phyloP scores from a whole-genome alignment of 352 stramenopile species.

The Phytophthora megakarya region DNA sequence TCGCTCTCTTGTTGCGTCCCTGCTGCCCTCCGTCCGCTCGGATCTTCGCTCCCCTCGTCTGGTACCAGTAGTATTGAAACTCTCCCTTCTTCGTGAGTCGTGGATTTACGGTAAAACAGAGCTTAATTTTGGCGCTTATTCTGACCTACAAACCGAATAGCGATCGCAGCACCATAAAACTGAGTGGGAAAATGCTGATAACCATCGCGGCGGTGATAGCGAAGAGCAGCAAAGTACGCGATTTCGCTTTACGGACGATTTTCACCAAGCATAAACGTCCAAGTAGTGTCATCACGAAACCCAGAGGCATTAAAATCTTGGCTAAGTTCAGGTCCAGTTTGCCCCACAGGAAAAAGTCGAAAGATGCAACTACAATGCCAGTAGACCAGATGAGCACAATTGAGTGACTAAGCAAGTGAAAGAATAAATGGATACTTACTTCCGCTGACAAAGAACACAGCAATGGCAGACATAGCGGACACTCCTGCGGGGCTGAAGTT shows the following conservation, averaged over 20 bases:
- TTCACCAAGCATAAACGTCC: constrained; percentile 38
- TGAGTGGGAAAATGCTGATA: constrained; percentile 42
- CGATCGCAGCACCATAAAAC: constrained; percentile 28
- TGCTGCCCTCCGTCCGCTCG: constrained; percentile 16
- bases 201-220: constrained; percentile 37
- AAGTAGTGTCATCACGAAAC: constrained; percentile 42
- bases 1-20: constrained; percentile 8
- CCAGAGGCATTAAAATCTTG: constrained; percentile 34
- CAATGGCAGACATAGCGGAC: constrained; percentile 74
- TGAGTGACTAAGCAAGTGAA: not conserved
- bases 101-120: constrained; percentile 23
- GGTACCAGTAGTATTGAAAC: constrained; percentile 24
- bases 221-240: constrained; percentile 39
- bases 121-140: constrained; percentile 30
- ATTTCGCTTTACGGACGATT: constrained; percentile 44
- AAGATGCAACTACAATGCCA: constrained; percentile 36
- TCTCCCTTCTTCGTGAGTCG: constrained; percentile 8
- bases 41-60: constrained; percentile 28
- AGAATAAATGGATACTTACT: constrained; percentile 31
- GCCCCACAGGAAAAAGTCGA: constrained; percentile 51
- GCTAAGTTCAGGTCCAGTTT: constrained; percentile 40
- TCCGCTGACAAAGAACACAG: constrained; percentile 44
- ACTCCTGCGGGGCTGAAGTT: constrained; percentile 73
- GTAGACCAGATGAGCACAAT: constrained; percentile 9
- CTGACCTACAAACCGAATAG: constrained; percentile 27